phyloP scores from a whole-genome alignment of 805 yeast genomes.

The Candida chilensis region DNA sequence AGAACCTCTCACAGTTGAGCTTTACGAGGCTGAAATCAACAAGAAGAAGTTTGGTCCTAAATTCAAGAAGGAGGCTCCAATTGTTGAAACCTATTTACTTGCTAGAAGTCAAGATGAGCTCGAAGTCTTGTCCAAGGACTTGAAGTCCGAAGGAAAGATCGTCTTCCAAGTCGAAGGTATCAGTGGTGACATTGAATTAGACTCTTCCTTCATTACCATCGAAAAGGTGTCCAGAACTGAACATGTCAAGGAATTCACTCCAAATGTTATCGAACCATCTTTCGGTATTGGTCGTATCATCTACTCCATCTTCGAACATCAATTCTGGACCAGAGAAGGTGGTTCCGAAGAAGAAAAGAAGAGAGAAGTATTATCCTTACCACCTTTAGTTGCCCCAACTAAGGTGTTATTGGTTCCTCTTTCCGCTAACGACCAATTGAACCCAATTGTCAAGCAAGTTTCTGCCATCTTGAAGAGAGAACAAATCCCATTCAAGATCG shows the following conservation, averaged over 20 bases:
- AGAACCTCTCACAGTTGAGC: conserved; percentile 76
- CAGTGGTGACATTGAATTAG: conserved; percentile 60
- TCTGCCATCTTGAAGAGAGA: conserved; percentile 63
- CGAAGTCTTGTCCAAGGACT: conserved; percentile 65
- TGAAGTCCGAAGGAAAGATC: conserved; percentile 53
- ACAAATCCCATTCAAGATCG: conserved; percentile 91
- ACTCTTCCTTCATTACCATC: conserved; percentile 61
- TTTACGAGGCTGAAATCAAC: conserved; percentile 76
- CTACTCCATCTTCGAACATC: conserved; percentile 88
- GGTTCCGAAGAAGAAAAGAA: conserved; percentile 85
- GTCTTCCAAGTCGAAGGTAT: conserved; percentile 60
- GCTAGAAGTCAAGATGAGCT: conserved; percentile 78
- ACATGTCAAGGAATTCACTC: conserved; percentile 91
- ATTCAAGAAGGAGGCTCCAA: conserved; percentile 95
- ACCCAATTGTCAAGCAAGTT: conserved; percentile 64
- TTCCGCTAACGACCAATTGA: conserved; percentile 73
- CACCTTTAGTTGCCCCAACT: conserved; percentile 95
- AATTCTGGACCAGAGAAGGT: conserved; percentile 92
- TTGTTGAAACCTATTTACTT: conserved; percentile 73
- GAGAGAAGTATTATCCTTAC: conserved; percentile 79
- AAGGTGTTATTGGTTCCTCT: conserved; percentile 94
- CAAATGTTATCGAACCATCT: conserved; percentile 98
- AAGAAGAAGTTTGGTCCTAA: conserved; percentile 97
- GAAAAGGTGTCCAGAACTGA: conserved; percentile 73
- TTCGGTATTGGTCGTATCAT: conserved; percentile 98